Conservation (phyloP, 179 eudicot genomes). For the Corrigiola litoralis region DNA sequence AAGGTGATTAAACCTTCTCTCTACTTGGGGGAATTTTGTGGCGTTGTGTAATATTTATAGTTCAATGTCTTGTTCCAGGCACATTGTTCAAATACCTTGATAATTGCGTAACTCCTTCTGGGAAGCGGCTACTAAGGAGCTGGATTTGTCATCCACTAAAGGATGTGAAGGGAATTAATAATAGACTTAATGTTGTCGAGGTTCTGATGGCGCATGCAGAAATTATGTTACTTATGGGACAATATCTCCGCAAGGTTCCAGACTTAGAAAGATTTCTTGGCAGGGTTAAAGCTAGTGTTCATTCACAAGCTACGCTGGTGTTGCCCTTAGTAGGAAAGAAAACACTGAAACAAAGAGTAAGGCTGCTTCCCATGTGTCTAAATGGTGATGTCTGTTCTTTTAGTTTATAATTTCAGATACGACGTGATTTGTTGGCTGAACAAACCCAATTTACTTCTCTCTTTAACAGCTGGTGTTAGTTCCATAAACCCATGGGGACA, state of each 20-base stretch:
- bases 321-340: constrained; percentile 81
- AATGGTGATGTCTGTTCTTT: not conserved
- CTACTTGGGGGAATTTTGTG: not conserved
- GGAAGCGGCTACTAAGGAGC: constrained; percentile 85
- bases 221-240: constrained; percentile 44
- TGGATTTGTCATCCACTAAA: constrained; percentile 98
- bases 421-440: not conserved
- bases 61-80: constrained; percentile 47
- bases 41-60: not conserved
- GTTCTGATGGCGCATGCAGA: constrained; percentile 51
- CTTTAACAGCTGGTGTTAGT: not conserved
- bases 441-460: not conserved
- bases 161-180: constrained; percentile 63
- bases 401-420: not conserved
- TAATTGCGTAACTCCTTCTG: constrained; percentile 71
- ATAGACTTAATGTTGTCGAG: constrained; percentile 81
- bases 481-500: not conserved
- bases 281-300: constrained; percentile 70
- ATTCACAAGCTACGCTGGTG: constrained; percentile 60
- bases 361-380: constrained; percentile 19
- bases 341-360: constrained; percentile 84
- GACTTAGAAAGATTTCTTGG: constrained; percentile 93
- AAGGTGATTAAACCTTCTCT: constrained; percentile 41
- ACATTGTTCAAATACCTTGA: constrained; percentile 86
- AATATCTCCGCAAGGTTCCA: constrained; percentile 81